Evolutionary conservation across 306 rosid species (phyloP).

Genomic region (Trichosanthes truncata): DNA sequence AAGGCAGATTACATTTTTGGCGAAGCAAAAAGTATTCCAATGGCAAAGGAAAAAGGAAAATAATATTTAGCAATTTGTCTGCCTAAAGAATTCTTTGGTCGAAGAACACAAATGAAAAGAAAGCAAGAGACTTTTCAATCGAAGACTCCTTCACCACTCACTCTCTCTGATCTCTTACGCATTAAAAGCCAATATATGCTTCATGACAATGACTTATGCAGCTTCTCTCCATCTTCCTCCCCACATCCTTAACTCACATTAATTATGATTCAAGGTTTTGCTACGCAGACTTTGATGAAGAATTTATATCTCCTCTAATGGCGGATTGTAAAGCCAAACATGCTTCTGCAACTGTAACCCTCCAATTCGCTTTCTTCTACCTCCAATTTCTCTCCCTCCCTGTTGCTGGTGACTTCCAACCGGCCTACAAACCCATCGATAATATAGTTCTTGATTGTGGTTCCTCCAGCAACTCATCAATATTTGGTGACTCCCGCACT

Average conservation of each 20-base stretch:
- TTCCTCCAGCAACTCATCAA: background rate
- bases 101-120: no score
- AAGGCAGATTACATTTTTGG: no score
- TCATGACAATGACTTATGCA: no score
- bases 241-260: background rate
- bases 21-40: no score
- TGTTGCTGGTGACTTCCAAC: background rate
- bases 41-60: no score
- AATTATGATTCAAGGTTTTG: background rate
- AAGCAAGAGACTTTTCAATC: no score
- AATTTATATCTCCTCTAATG: background rate
- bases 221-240: background rate
- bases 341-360: background rate
- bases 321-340: background rate
- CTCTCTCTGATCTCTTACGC: background rate
- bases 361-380: background rate
- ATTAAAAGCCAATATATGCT: background rate
- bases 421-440: background rate
- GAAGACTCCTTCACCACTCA: background rate
- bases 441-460: conserved; percentile 7
- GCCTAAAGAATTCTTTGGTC: no score
- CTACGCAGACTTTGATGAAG: background rate
- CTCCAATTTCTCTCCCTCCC: background rate
- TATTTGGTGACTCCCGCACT: background rate
- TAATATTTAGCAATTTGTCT: no score